phyloP scores from a whole-genome alignment of 2,329 filamentous ascomycete species.

The Elsinoe arachidis region DNA sequence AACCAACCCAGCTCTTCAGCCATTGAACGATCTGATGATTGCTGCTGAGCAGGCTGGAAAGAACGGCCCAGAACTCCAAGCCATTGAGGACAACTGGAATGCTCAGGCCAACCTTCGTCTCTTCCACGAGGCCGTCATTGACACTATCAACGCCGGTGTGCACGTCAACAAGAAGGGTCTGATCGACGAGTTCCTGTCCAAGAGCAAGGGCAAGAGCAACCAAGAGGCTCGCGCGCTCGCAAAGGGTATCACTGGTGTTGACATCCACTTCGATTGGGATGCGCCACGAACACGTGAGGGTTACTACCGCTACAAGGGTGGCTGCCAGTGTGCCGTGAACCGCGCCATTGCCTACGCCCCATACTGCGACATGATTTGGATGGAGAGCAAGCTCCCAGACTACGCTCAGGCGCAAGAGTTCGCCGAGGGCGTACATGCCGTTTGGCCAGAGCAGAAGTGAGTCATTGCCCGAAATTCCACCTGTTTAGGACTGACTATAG shows the following conservation, averaged over 20 bases:
- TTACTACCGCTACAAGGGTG: constrained; percentile 87
- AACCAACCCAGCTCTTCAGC: constrained; percentile 76
- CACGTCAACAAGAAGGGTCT: constrained; percentile 61
- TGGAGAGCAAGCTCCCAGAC: constrained; percentile 97
- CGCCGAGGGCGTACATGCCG: constrained; percentile 83
- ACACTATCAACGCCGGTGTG: constrained; percentile 64
- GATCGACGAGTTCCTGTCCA: constrained; percentile 56
- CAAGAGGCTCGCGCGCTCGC: constrained; percentile 72
- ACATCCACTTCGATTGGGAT: constrained; percentile 93
- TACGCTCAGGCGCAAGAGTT: constrained; percentile 88
- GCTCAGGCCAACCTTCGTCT: constrained; percentile 70
- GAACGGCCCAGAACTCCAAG: constrained; percentile 69
- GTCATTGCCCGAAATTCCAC: constrained; percentile 26
- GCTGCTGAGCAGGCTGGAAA: constrained; percentile 77
- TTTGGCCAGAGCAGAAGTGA: constrained; percentile 93
- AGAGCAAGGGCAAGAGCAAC: constrained; percentile 77
- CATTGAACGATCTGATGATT: constrained; percentile 84
- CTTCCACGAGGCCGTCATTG: constrained; percentile 82
- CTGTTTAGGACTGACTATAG: constrained; percentile 14
- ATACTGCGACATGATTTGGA: constrained; percentile 71
- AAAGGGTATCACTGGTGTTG: constrained; percentile 63
- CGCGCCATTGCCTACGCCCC: constrained; percentile 85
- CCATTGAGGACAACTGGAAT: constrained; percentile 85
- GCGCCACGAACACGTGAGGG: constrained; percentile 86
- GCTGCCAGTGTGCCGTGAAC: constrained; percentile 84